phyloP scores from a whole-genome alignment of 108 stramenopile genomes.

The Aurantiochytrium sp. region DNA sequence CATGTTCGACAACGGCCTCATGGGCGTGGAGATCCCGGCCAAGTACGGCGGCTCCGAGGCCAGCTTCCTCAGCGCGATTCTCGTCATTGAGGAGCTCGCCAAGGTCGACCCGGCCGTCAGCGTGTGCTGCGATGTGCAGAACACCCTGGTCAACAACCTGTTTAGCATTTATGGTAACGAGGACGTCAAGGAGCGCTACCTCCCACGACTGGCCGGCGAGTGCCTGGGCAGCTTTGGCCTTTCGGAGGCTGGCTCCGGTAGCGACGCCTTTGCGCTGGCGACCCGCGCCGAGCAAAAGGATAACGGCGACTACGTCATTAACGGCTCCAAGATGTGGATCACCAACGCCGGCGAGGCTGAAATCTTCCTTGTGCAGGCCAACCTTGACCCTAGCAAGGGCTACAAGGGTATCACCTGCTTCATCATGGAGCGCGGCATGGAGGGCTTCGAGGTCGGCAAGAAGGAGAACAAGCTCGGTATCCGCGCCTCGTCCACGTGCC shows the following conservation, averaged over 20 bases:
- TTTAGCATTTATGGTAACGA: slow-evolving; percentile 78
- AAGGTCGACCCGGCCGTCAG: slow-evolving; percentile 79
- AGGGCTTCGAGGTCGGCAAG: slow-evolving; percentile 68
- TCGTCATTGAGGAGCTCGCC: slow-evolving; percentile 84
- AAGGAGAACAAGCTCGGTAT: slow-evolving; percentile 85
- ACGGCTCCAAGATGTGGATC: slow-evolving; percentile 87
- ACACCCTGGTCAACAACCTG: slow-evolving; percentile 88
- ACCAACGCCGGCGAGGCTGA: slow-evolving; percentile 77
- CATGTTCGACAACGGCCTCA: slow-evolving; percentile 72
- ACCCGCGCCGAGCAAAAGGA: slow-evolving; percentile 60
- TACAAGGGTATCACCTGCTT: slow-evolving; percentile 93
- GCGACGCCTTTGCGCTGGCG: slow-evolving; percentile 85
- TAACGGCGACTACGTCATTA: slow-evolving; percentile 70
- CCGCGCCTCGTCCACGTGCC: slow-evolving; percentile 79
- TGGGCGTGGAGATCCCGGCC: slow-evolving; percentile 56
- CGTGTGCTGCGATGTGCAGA: slow-evolving; percentile 86
- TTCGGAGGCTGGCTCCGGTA: slow-evolving; percentile 74
- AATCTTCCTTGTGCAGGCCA: slow-evolving; percentile 83
- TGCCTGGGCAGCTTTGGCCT: slow-evolving; percentile 78
- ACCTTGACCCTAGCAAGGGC: slow-evolving; percentile 64
- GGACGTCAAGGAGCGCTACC: slow-evolving; percentile 60
- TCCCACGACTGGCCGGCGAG: slow-evolving; percentile 72
- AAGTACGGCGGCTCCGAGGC: slow-evolving; percentile 70
- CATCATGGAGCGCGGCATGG: slow-evolving; percentile 70
- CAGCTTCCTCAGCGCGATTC: slow-evolving; percentile 73